Evolutionary conservation across 2,329 filamentous ascomycete genomes (phyloP).

Genomic region (Pseudogymnoascus sp.): DNA sequence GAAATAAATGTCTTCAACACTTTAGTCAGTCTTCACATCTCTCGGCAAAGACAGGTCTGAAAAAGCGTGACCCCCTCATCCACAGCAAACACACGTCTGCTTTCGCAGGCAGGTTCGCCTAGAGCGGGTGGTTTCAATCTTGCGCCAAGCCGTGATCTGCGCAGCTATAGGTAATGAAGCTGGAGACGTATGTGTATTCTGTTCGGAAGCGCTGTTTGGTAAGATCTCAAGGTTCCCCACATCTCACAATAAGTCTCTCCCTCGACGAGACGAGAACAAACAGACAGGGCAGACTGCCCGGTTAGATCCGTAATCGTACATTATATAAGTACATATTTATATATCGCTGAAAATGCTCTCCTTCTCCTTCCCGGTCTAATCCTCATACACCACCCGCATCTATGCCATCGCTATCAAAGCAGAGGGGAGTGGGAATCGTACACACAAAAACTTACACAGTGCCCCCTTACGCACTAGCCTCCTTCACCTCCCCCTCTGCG

Average conservation of each 20-base stretch:
- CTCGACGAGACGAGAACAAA: too few relatives aligned
- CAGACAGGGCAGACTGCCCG: neutral
- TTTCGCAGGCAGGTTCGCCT: neutral
- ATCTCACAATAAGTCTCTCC: neutral
- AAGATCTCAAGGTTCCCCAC: neutral
- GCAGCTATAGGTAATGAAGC: conserved; percentile 36
- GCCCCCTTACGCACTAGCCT: conserved; percentile 14
- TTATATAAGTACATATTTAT: conserved; percentile 13
- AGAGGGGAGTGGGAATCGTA: conserved; percentile 9
- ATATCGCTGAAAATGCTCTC: too few relatives aligned
- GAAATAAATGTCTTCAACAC: conserved; percentile 41
- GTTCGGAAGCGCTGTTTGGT: conserved; percentile 41
- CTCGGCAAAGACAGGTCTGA: conserved; percentile 47
- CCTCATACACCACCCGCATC: neutral
- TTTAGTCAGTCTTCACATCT: conserved; percentile 49
- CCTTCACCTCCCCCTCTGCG: conserved; percentile 25
- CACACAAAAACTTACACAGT: conserved; percentile 19
- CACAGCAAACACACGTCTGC: neutral
- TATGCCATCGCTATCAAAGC: conserved; percentile 6
- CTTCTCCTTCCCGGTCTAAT: neutral
- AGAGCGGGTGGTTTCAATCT: conserved; percentile 33
- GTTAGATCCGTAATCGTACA: conserved; percentile 8
- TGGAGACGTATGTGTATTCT: conserved; percentile 44
- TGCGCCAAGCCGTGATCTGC: conserved; percentile 46
- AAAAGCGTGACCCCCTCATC: conserved; percentile 36